Evolutionary conservation across 805 yeast species (phyloP), one percentile per base, ranked within the genome.

Genomic region (Starmerella etchellsii): DNA sequence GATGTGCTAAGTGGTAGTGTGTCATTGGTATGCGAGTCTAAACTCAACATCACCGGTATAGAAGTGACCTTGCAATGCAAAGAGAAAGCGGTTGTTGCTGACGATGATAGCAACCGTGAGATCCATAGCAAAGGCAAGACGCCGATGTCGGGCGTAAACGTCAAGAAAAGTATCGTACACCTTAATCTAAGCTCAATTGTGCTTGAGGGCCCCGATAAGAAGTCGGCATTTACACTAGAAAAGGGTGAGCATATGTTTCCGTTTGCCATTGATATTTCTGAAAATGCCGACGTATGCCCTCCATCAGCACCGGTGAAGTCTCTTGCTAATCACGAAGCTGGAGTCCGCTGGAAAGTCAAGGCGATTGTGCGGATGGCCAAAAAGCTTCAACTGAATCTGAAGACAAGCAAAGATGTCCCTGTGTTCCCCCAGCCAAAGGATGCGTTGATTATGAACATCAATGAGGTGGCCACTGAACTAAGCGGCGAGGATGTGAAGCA

Each of bases 221-320:
- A 11, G 14, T 14, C 24, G 19, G 29, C 43, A 2, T 19, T 37
- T 9, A 16, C 25, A 5, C 40, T 44, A 7, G 43, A 43, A 20
- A 20, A 15, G 11, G 48, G 48, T 20, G 48, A 44, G 32, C 43
- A 44, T 33, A 15, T 28, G 7, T 44, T 43, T 16, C 48, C 48
- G 25, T 44, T 44, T 28, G 30, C 40, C 4, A 5, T 43, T 9
- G 38, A 34, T 18, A 36, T 44, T 10, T 11, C 28, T 4, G 41
- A 39, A 5, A 47, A 42, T 5, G 29, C 40, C 19, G 33, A 44
- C 13, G 3, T 16, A 9, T 21, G 42, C 14, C 48, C 48, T 7
- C 43, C 48, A 8, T 36, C 34, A n/a, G 37, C 43, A 8, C 37
- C 37, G 16, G 27, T 44, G 11, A 26, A 15, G 6, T 27, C 39